A percentile compares a stretch with the other conserved stretches of the same genome.
Evolutionary conservation across 176 grass and related monocot species (phyloP).

Genomic region (Bothriochloa decipiens): DNA sequence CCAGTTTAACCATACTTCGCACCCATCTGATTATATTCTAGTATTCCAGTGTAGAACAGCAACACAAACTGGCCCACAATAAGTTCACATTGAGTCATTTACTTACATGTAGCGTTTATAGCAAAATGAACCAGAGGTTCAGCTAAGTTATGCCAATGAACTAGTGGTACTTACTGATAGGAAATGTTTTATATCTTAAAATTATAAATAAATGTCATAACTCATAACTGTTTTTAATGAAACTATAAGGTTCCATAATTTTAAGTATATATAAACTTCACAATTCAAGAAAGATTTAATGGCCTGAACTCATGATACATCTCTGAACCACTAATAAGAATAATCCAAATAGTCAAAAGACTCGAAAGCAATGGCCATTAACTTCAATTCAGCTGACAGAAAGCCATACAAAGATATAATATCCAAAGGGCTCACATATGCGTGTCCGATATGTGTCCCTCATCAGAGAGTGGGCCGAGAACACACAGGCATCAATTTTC

Average conservation of each 20-base stretch:
- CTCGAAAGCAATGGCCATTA: conserved; percentile 12
- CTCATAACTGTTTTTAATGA: background rate
- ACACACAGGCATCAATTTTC: background rate
- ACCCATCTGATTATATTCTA: background rate
- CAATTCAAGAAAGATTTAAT: conserved; percentile 1
- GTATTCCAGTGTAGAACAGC: background rate
- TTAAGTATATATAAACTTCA: conserved; percentile 3
- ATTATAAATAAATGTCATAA: conserved; percentile 15
- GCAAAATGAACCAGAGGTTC: background rate
- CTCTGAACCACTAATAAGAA: background rate
- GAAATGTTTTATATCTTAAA: background rate
- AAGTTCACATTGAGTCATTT: conserved; percentile 1
- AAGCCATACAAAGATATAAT: conserved; percentile 1
- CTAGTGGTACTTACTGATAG: background rate
- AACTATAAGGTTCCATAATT: conserved; percentile 6
- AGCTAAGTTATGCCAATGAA: background rate
- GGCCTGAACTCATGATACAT: background rate
- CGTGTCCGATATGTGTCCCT: background rate
- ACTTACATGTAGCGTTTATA: background rate
- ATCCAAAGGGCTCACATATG: background rate
- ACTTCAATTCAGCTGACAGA: background rate
- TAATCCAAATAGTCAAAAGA: background rate
- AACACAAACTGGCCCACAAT: background rate
- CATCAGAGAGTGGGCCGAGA: background rate
- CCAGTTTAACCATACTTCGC: conserved; percentile 1